Evolutionary conservation across 2,329 filamentous ascomycete species (phyloP), one percentile per base, ranked within the genome.

Genomic region (Epichloe amarillans): DNA sequence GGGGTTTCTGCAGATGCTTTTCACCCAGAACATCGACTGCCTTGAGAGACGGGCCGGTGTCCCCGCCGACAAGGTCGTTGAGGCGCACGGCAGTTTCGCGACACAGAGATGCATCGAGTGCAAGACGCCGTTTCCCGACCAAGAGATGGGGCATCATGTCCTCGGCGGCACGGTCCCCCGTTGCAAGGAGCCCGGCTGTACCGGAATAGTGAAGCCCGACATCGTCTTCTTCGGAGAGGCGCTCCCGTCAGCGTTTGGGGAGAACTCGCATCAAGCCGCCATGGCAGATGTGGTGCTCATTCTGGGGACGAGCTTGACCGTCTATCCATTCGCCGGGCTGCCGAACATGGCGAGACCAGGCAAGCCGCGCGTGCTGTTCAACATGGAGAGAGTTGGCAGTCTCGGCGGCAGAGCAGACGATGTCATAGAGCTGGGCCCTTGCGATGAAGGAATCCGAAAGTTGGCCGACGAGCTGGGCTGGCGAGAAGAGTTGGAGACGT

Each of bases 21-120:
- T 97, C 66, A 96, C 93, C 0, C 93, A 98, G 64, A 98, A 98
- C 62, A 97, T 98, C 58, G 93, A 98, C 69, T 95, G 89, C 61
- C 76, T 98, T 12, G 93, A 98, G 69, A 80, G 90, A 21, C 76
- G 80, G 57, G 93, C 91, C 12, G 93, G 93, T 26, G 82, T 98
- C 1, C 86, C 89, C 0, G 75, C 72, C 0, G 82, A 91, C 2
- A 82, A 79, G 66, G 90, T 98, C 47, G 76, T 98, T 35, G 91
- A 97, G 68, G 93, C 93, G 0, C 93, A 98, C 65, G 93, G 93
- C 44, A 95, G 88, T 64, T 98, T 97, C 64, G 91, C 91, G 21
- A 80, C 79, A 1, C 91, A 97, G 68, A 79, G 84, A 57, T 98
- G 93, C 66, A 90, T 97, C 60, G 88, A 95, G 23, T 98, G 93